A percentile compares a stretch with the other conserved stretches of the same genome.
phyloP scores from a whole-genome alignment of 345 rosid genomes.

The Reutealis trisperma region DNA sequence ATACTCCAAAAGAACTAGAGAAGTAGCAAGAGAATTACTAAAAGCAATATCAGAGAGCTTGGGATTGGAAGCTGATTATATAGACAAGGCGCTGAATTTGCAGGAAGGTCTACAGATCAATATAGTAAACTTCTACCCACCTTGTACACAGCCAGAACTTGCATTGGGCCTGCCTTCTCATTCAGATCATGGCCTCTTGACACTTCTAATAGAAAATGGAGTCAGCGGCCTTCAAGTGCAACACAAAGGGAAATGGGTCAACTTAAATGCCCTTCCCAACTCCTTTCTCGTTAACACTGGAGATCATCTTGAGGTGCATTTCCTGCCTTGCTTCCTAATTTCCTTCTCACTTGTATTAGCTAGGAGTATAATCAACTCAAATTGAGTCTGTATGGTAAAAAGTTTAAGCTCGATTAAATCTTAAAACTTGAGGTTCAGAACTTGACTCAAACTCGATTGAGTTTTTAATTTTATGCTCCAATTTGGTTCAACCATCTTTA shows the following conservation, averaged over 20 bases:
- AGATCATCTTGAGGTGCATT: slow-evolving; percentile 54
- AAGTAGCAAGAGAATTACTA: slow-evolving; percentile 36
- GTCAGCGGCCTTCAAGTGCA: slow-evolving; percentile 48
- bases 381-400: no score
- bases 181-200: slow-evolving; percentile 58
- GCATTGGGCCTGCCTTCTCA: slow-evolving; percentile 65
- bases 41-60: slow-evolving; percentile 54
- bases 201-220: slow-evolving; percentile 46
- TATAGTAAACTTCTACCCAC: slow-evolving; percentile 46
- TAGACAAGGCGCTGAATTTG: slow-evolving; percentile 31
- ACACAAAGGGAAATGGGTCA: slow-evolving; percentile 53
- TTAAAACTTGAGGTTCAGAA: no score
- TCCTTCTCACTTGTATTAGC: neutral
- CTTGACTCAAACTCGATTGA: no score
- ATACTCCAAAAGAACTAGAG: slow-evolving; percentile 32
- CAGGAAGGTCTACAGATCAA: slow-evolving; percentile 36
- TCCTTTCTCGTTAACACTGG: slow-evolving; percentile 52
- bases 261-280: slow-evolving; percentile 31
- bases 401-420: no score
- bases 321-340: neutral
- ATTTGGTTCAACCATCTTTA: no score
- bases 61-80: slow-evolving; percentile 39
- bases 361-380: no score
- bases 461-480: no score
- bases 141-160: slow-evolving; percentile 58